Percentiles rank a stretch among this genome's conserved stretches.
phyloP scores from a whole-genome alignment of 1,139 yeast genomes.

The Yamadazyma atlantica region DNA sequence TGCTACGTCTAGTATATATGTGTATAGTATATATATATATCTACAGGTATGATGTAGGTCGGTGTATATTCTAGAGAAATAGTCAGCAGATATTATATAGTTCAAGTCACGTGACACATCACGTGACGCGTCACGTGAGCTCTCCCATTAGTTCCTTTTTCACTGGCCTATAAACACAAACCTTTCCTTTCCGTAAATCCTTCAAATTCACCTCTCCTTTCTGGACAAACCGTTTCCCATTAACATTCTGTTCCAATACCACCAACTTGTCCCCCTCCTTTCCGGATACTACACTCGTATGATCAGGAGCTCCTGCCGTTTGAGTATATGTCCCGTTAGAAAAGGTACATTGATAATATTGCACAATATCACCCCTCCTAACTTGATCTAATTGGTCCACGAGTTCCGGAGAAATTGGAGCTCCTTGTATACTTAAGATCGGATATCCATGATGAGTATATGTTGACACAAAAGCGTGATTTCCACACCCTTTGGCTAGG shows the following conservation, averaged over 20 bases:
- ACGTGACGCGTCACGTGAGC: too few relatives aligned
- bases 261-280: slow-evolving; percentile 30
- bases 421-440: slow-evolving; percentile 37
- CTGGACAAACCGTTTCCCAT: slow-evolving; percentile 49
- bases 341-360: slow-evolving; percentile 45
- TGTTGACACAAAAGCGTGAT: slow-evolving; percentile 58
- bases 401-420: slow-evolving; percentile 19
- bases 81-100: too few relatives aligned
- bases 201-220: slow-evolving; percentile 44
- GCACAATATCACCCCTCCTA: slow-evolving; percentile 44
- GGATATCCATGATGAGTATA: slow-evolving; percentile 61
- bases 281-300: slow-evolving; percentile 59
- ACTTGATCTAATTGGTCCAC: slow-evolving; percentile 33
- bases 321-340: slow-evolving; percentile 27
- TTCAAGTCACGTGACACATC: too few relatives aligned
- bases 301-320: slow-evolving; percentile 62
- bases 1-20: too few relatives aligned
- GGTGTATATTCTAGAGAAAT: too few relatives aligned
- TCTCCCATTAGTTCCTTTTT: too few relatives aligned
- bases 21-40: too few relatives aligned
- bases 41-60: too few relatives aligned
- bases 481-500: slow-evolving; percentile 57
- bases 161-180: slow-evolving; percentile 57
- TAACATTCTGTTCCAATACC: slow-evolving; percentile 64
- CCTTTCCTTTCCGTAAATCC: slow-evolving; percentile 47